Conservation (phyloP, 768 basidiomycete species). For the Amanita jacksonii region DNA sequence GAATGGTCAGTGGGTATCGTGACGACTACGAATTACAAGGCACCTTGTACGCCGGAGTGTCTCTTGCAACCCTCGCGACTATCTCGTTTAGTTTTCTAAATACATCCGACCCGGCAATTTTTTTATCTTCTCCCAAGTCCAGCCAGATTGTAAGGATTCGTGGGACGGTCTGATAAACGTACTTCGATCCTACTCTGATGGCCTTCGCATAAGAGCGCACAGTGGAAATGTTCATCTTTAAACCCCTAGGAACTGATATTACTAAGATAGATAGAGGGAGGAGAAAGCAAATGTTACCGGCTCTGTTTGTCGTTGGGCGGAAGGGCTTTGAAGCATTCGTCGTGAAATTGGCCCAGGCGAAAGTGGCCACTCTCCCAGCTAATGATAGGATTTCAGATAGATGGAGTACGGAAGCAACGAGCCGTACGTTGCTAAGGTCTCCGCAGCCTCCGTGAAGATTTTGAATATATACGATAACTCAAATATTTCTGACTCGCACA, state of each 20-base stretch:
- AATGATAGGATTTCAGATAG: conserved; percentile 4
- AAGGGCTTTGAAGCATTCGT: conserved; percentile 60
- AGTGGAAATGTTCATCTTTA: conserved; percentile 57
- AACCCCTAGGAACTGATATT: conserved; percentile 31
- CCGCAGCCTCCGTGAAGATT: conserved; percentile 43
- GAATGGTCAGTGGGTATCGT: conserved; percentile 7
- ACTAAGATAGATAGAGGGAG: background rate
- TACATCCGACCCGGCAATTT: conserved; percentile 20
- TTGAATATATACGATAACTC: conserved; percentile 53
- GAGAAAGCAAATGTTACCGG: conserved; percentile 26
- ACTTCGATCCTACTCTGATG: conserved; percentile 81
- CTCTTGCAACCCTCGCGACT: conserved; percentile 45
- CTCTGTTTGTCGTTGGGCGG: conserved; percentile 29
- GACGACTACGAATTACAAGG: no score
- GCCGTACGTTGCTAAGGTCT: conserved; percentile 39
- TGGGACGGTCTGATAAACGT: conserved; percentile 91
- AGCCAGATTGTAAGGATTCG: conserved; percentile 92
- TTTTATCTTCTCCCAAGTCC: conserved; percentile 65
- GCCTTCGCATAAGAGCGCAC: conserved; percentile 61
- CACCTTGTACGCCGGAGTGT: conserved; percentile 79
- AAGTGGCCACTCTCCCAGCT: conserved; percentile 85
- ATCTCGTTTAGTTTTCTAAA: conserved; percentile 49
- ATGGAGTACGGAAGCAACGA: background rate
- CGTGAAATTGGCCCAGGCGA: conserved; percentile 83
- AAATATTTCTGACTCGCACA: conserved; percentile 81